Base-by-base conservation (phyloP, 257 asterid genomes). In the Lycium ferocissimum region DNA sequence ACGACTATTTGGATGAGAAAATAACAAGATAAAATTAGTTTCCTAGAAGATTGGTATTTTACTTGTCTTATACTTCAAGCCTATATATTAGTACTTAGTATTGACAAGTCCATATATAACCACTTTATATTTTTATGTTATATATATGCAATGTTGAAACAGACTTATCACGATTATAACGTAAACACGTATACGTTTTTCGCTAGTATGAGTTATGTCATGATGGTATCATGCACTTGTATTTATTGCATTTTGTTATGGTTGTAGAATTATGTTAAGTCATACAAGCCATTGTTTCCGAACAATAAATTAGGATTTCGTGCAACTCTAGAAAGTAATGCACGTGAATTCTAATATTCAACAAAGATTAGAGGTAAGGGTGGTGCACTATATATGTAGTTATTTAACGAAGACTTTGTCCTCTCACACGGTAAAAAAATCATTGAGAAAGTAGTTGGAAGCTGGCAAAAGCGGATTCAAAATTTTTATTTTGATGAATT, bases 321-420 rank as follows among this genome's bases (percentile, higher is more conserved):
- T 53, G 82, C 10, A 15, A 78, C 49, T 22, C 66, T 7, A 53
- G 26, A 78, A 78, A 78, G 17, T 4, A 78, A 8, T 33, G 82
- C 82, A 78, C 82, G 82, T 78, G 82, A 53, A 53, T 53, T 78
- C 65, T 78, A 78, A 78, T 8, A 26, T 78, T 53, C 82, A 78
- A 75, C 45, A 65, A 33, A 65, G 7, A 18, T 4, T 65, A 26
- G 72, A 65, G 71, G 26, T 65, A 65, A 11, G 72, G 3, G 38
- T 62, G 38, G 15, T 62, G 38, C 40, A 20, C 9, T 11, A 65
- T 35, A 35, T 65, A 26, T 26, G 15, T 66, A 12, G 73, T 66
- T 66, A 66, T 33, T 66, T 66, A 66, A 66, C 73, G 47, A 66
- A 33, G 73, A 66, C 47, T 66, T 66, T 66, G 73, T 5, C 45